These are phyloP conservation scores for Pichia sp. DNA, from an alignment of 1,139 yeast species.

Conservation along the genomic window DNA sequence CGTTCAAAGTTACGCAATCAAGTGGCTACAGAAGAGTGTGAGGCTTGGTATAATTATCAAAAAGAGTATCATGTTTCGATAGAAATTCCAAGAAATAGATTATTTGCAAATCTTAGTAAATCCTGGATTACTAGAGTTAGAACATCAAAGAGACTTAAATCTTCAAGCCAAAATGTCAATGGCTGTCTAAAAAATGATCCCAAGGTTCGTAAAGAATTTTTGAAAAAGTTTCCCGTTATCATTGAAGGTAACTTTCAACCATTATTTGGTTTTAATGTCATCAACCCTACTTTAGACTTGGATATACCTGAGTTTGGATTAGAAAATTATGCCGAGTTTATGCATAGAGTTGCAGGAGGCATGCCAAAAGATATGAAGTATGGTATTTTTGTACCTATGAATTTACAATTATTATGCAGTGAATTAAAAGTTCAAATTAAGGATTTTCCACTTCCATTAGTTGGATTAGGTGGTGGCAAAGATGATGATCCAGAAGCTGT, in stretches of 20 bases:
- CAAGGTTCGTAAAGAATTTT: conserved; percentile 37
- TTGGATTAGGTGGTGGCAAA: conserved; percentile 27
- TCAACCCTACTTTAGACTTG: conserved; percentile 50
- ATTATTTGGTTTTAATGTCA: conserved; percentile 53
- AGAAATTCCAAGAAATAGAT: conserved; percentile 32
- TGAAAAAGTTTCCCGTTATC: conserved; percentile 48
- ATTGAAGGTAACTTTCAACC: conserved; percentile 61
- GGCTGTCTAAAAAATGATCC: conserved; percentile 30
- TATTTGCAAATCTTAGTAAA: conserved; percentile 45
- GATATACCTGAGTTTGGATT: conserved; percentile 55
- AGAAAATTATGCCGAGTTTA: conserved; percentile 51
- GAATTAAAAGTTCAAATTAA: conserved; percentile 31
- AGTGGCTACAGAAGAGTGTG: conserved; percentile 16
- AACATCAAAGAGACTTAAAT: conserved; percentile 26
- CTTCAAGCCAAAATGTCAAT: conserved; percentile 31
- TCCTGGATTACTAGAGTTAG: conserved; percentile 61
- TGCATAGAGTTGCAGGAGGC: conserved; percentile 73
- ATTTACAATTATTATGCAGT: conserved; percentile 40
- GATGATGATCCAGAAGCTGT: conserved; percentile 20
- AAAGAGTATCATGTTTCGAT: conserved; percentile 30
- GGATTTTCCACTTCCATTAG: conserved; percentile 54
- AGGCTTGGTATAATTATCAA: conserved; percentile 22
- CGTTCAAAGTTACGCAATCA: conserved; percentile 18
- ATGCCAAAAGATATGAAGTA: conserved; percentile 65
- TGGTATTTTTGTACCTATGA: conserved; percentile 66